Conservation (phyloP, 208 protist species). For the Novymonas esmeraldas region DNA sequence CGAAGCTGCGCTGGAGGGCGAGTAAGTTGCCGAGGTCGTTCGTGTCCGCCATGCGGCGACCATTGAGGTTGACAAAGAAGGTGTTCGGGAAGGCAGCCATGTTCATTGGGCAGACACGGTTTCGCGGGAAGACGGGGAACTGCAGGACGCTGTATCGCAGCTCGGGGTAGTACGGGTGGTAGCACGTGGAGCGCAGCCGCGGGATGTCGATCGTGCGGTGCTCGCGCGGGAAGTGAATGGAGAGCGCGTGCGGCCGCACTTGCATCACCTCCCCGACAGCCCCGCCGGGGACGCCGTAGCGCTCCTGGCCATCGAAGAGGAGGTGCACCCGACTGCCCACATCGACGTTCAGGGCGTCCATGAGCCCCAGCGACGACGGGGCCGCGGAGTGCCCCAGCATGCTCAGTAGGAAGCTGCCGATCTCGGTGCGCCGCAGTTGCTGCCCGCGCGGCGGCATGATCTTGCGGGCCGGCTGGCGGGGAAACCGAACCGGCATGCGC, state of each 20-base stretch:
- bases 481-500: conserved; percentile 65
- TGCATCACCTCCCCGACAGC: conserved; percentile 84
- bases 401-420: conserved; percentile 83
- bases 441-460: conserved; percentile 53
- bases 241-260: conserved; percentile 74
- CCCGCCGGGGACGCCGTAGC: conserved; percentile 69
- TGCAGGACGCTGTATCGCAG: conserved; percentile 78
- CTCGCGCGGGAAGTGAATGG: conserved; percentile 74
- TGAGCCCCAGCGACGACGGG: conserved; percentile 56
- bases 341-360: conserved; percentile 76
- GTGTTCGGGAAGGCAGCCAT: conserved; percentile 55
- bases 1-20: conserved; percentile 74
- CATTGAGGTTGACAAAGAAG: conserved; percentile 76
- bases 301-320: conserved; percentile 50
- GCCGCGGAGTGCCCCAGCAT: conserved; percentile 66
- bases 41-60: conserved; percentile 82
- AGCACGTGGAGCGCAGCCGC: conserved; percentile 67
- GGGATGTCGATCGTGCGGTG: conserved; percentile 83
- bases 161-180: conserved; percentile 81
- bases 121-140: conserved; percentile 84
- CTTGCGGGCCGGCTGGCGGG: conserved; percentile 72
- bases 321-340: conserved; percentile 78
- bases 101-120: conserved; percentile 66
- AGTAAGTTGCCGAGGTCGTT: conserved; percentile 91
- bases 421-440: conserved; percentile 75